These are phyloP conservation scores for Malus hybrid DNA, from an alignment of 331 rosid species.

Conservation along the genomic window DNA sequence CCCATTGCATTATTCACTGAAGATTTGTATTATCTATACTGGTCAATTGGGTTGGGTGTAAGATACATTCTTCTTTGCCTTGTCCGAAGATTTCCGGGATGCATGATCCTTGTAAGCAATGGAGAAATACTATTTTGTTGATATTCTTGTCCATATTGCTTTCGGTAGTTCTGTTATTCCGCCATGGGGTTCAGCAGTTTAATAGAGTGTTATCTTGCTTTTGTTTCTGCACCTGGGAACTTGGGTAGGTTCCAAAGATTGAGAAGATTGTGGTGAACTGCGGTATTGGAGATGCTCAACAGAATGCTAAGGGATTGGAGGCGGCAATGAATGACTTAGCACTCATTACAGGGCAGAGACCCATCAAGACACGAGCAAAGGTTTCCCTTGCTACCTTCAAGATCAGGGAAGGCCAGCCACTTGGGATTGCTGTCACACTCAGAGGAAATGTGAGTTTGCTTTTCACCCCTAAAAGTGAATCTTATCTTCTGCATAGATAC, in stretches of 20 bases:
- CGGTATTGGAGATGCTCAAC: slow-evolving; percentile 97
- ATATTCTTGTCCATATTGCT: background rate
- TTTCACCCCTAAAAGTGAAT: background rate
- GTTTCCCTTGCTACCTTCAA: slow-evolving; percentile 81
- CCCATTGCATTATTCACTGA: too few species aligned
- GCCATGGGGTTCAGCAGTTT: background rate
- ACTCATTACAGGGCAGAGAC: slow-evolving; percentile 80
- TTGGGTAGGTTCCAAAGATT: slow-evolving; percentile 76
- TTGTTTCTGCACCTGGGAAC: slow-evolving; percentile 16
- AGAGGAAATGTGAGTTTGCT: slow-evolving; percentile 71
- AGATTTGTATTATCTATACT: background rate
- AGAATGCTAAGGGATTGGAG: slow-evolving; percentile 90
- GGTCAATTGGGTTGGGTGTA: background rate
- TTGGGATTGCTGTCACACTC: slow-evolving; percentile 92
- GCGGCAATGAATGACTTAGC: slow-evolving; percentile 86
- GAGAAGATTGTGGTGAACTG: slow-evolving; percentile 91
- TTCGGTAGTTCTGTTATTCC: background rate
- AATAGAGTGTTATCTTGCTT: background rate
- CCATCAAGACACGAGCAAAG: slow-evolving; percentile 85
- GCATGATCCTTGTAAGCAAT: background rate
- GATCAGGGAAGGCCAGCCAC: slow-evolving; percentile 97
- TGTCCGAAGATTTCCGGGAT: background rate
- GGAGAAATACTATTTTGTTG: background rate
- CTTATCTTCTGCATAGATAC: background rate
- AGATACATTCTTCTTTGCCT: background rate